phyloP scores from a whole-genome alignment of 2,329 filamentous ascomycete genomes.

The Penicillium sp. region DNA sequence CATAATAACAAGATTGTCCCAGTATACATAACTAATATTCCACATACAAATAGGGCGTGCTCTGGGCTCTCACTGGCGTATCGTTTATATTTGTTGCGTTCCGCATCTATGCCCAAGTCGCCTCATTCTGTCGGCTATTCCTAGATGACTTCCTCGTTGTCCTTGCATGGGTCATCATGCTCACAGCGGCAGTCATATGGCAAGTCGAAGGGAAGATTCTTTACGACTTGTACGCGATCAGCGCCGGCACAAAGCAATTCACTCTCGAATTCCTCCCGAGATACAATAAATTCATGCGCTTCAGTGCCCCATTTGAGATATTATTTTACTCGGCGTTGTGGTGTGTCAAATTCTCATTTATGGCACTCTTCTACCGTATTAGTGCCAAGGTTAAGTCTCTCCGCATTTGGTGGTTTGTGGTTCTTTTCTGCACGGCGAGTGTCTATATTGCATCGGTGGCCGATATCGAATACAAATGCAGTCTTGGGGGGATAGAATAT shows the following conservation, averaged over 20 bases:
- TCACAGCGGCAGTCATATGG: constrained; percentile 16
- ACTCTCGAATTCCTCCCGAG: constrained; percentile 2
- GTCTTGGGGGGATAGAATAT: constrained; percentile 8
- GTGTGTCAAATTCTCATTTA: constrained; percentile 19
- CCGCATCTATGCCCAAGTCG: constrained; percentile 10
- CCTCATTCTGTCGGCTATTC: constrained; percentile 12
- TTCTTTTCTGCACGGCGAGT: constrained; percentile 6
- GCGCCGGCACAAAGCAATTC: constrained; percentile 3
- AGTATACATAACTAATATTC: not conserved
- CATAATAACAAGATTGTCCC: no score
- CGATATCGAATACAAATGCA: constrained; percentile 20
- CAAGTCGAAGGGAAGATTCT: constrained; percentile 12
- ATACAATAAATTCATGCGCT: constrained; percentile 13
- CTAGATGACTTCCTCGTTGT: constrained; percentile 17
- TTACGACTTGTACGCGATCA: constrained; percentile 11
- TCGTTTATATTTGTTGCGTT: constrained; percentile 12
- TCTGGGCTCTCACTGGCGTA: constrained; percentile 15
- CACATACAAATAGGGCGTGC: not conserved
- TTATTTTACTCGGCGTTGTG: constrained; percentile 17
- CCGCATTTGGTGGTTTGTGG: constrained; percentile 19
- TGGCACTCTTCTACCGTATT: constrained; percentile 18
- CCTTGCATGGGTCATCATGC: constrained; percentile 16
- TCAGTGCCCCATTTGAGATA: constrained; percentile 14
- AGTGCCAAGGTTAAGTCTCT: constrained; percentile 13
- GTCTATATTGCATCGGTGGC: constrained; percentile 15